phyloP scores from a whole-genome alignment of 768 basidiomycete genomes.

The Macrocybe gigantea region DNA sequence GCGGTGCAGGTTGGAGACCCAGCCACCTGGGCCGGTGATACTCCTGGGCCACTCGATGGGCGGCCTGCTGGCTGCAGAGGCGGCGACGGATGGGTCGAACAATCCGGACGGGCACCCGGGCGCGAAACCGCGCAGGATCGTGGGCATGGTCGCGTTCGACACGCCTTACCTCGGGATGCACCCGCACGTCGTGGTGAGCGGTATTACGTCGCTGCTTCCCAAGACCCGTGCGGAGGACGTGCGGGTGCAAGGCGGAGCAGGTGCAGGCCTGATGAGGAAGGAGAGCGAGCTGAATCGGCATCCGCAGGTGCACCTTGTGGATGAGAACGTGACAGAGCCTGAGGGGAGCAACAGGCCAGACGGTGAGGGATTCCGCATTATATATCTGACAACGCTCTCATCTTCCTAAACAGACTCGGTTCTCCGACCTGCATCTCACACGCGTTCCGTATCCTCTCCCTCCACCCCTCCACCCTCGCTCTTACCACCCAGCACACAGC shows the following conservation, averaged over 20 bases:
- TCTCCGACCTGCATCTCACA: constrained; percentile 6
- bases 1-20: constrained; percentile 41
- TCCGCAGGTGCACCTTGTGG: constrained; percentile 36
- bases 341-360: constrained; percentile 41
- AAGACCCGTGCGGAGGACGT: constrained; percentile 18
- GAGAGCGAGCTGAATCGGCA: constrained; percentile 38
- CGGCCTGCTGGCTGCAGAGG: constrained; percentile 52
- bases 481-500: constrained; percentile 11
- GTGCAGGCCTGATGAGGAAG: constrained; percentile 13
- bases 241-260: no score
- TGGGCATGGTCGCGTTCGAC: constrained; percentile 54
- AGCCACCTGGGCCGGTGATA: constrained; percentile 51
- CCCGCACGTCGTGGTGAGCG: constrained; percentile 52
- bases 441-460: constrained; percentile 8
- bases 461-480: constrained; percentile 8
- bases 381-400: neutral
- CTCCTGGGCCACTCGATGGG: constrained; percentile 58
- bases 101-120: constrained; percentile 17
- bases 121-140: constrained; percentile 34
- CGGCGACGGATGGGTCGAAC: constrained; percentile 38
- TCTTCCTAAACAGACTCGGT: neutral
- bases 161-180: constrained; percentile 59
- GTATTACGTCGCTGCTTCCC: constrained; percentile 48
- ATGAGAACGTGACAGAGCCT: constrained; percentile 39
- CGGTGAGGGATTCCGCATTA: constrained; percentile 17